phyloP scores from a whole-genome alignment of 2,329 filamentous ascomycete genomes.

The Hypomyces rosellus region DNA sequence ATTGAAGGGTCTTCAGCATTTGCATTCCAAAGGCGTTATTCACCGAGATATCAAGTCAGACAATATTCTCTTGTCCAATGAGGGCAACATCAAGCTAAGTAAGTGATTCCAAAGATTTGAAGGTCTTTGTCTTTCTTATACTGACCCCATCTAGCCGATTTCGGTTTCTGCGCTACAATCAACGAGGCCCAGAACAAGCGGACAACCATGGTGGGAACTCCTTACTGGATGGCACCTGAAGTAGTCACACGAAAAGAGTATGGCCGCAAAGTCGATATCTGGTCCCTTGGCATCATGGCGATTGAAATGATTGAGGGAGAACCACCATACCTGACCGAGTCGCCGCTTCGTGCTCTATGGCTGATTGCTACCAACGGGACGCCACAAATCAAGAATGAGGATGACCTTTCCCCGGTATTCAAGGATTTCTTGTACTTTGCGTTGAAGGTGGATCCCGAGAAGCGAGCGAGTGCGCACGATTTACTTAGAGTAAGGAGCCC shows the following conservation, averaged over 20 bases:
- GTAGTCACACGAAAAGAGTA: constrained; percentile 97
- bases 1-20: constrained; percentile 81
- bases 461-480: constrained; percentile 91
- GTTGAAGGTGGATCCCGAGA: constrained; percentile 93
- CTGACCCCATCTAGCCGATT: constrained; percentile 64
- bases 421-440: constrained; percentile 89
- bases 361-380: constrained; percentile 96
- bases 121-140: background rate
- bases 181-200: constrained; percentile 96
- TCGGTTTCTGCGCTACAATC: constrained; percentile 97
- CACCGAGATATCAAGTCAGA: constrained; percentile 99
- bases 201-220: constrained; percentile 97
- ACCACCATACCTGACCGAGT: constrained; percentile 93
- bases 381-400: constrained; percentile 88
- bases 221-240: constrained; percentile 99
- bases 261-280: constrained; percentile 96
- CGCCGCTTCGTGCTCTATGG: constrained; percentile 85
- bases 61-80: constrained; percentile 88
- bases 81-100: constrained; percentile 98
- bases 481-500: constrained; percentile 69
- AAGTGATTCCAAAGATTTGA: constrained; percentile 31
- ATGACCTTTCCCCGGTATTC: constrained; percentile 74
- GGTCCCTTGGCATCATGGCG: constrained; percentile 98
- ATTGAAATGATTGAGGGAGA: constrained; percentile 99
- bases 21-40: constrained; percentile 97